Conservation (phyloP, 202 grass and related monocot genomes). For the Thinopyrum obtusiflorum region DNA sequence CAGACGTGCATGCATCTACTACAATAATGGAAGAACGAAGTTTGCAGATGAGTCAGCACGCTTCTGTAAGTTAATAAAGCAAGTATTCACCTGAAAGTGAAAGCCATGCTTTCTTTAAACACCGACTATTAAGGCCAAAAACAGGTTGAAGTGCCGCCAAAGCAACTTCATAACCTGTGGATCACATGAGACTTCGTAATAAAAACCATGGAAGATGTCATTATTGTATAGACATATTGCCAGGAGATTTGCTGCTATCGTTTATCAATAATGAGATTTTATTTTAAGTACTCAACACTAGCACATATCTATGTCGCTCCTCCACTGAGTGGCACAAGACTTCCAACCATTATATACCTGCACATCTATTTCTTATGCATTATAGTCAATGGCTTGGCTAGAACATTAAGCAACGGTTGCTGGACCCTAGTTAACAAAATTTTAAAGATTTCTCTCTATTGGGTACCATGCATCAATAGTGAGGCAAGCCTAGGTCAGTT, state of each 20-base stretch:
- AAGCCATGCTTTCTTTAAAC: conserved; percentile 5
- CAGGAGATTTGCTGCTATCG: conserved; percentile 13
- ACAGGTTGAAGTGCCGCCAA: conserved; percentile 19
- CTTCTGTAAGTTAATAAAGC: conserved; percentile 29
- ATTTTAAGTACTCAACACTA: not conserved
- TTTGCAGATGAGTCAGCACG: conserved; percentile 36
- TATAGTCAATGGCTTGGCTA: not conserved
- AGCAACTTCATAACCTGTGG: not conserved
- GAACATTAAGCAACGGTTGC: not conserved
- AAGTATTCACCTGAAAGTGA: conserved; percentile 30
- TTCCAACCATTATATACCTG: not conserved
- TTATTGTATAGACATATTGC: not conserved
- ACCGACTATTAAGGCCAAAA: not conserved
- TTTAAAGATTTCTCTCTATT: not conserved
- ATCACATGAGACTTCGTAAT: conserved; percentile 15
- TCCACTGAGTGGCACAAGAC: not conserved
- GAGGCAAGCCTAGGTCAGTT: not conserved
- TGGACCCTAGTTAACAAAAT: not conserved
- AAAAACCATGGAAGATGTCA: conserved; percentile 12
- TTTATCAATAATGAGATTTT: conserved; percentile 4
- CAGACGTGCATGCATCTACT: not conserved
- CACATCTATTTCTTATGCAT: not conserved
- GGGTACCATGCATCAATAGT: not conserved
- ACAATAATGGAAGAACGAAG: not conserved
- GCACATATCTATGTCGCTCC: not conserved